Evolutionary conservation across 352 stramenopile species (phyloP).

Genomic region (Globisporangium orthogonon): DNA sequence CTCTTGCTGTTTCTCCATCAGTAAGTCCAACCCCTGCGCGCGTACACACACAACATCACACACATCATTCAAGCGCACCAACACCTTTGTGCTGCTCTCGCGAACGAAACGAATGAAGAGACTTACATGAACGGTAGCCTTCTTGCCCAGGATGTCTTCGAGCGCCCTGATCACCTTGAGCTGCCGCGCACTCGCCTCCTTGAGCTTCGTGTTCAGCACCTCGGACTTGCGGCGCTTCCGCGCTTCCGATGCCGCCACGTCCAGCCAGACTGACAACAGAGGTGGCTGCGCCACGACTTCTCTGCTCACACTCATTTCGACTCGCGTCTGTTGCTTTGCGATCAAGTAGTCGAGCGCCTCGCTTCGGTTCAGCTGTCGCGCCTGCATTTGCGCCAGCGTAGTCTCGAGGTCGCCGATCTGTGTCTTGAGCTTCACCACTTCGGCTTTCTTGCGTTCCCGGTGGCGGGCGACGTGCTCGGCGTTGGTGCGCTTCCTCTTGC

Average conservation of each 20-base stretch:
- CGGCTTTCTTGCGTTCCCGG: slow-evolving; percentile 10
- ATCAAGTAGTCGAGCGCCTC: slow-evolving; percentile 7
- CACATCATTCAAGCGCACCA: background rate
- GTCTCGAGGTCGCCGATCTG: slow-evolving; percentile 10
- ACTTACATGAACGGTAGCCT: slow-evolving; percentile 9
- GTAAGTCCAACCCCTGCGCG: background rate
- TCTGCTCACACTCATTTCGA: background rate
- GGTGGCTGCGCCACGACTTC: slow-evolving; percentile 2
- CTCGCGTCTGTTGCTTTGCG: background rate
- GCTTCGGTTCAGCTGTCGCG: background rate
- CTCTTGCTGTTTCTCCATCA: slow-evolving; percentile 4
- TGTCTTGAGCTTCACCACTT: slow-evolving; percentile 1
- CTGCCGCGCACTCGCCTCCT: slow-evolving; percentile 30
- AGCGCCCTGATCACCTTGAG: slow-evolving; percentile 35
- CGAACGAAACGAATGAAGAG: background rate
- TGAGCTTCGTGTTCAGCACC: slow-evolving; percentile 36
- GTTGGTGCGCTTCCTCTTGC: slow-evolving; percentile 5
- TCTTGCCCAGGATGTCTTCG: slow-evolving; percentile 28
- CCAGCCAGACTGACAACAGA: slow-evolving; percentile 34
- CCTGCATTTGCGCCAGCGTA: slow-evolving; percentile 5
- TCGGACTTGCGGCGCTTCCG: slow-evolving; percentile 31
- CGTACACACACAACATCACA: background rate
- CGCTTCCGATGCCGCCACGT: slow-evolving; percentile 33
- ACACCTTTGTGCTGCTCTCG: background rate
- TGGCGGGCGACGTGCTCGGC: slow-evolving; percentile 6